These are phyloP conservation scores for Populus tremula DNA, from an alignment of 345 rosid species.

Conservation along the genomic window DNA sequence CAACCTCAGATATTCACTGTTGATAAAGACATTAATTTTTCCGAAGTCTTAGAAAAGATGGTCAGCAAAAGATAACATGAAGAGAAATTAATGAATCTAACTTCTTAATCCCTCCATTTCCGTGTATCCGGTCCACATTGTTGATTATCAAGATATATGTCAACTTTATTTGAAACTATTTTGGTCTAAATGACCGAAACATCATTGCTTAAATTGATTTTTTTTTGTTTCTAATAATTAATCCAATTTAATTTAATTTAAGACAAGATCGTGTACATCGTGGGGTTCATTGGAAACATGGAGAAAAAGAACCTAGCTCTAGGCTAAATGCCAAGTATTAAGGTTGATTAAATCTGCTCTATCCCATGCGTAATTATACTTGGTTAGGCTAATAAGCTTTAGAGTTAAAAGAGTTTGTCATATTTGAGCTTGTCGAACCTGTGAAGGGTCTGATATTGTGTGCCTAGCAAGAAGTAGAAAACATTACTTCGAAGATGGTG, in stretches of 20 bases:
- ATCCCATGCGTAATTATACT: too few species aligned
- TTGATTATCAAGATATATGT: neutral
- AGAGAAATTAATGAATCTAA: neutral
- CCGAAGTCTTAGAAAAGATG: neutral
- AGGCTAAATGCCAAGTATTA: too few species aligned
- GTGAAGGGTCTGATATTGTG: neutral
- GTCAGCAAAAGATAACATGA: neutral
- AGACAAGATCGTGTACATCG: neutral
- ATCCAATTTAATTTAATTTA: neutral
- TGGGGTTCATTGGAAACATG: neutral
- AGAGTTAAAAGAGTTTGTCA: neutral
- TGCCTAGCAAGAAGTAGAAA: neutral
- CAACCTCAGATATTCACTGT: too few species aligned
- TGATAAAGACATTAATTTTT: neutral
- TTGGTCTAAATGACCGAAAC: neutral
- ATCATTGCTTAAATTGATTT: neutral
- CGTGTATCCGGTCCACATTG: neutral
- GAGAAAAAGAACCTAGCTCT: too few species aligned
- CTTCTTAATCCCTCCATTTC: neutral
- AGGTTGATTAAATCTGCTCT: too few species aligned
- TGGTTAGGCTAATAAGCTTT: neutral
- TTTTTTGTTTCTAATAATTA: neutral
- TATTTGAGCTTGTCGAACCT: neutral
- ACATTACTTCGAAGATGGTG: too few species aligned
- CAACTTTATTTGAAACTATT: neutral